Evolutionary conservation across 2,329 filamentous ascomycete species (phyloP).

Genomic region (Podosphaera aphanis): DNA sequence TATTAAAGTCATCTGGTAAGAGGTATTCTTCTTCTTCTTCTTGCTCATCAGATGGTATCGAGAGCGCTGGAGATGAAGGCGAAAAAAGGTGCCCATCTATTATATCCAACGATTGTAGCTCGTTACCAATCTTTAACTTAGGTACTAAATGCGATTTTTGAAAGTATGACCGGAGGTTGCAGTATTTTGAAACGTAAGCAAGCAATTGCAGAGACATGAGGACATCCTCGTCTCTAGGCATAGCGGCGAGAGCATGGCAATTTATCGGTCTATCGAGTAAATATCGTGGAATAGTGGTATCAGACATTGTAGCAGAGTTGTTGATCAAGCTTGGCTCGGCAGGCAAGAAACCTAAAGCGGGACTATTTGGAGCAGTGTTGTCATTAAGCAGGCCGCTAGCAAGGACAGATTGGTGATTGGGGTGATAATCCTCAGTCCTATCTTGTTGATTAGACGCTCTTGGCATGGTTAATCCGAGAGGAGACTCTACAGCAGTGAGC

Average conservation of each 20-base stretch:
- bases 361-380: slow-evolving; percentile 41
- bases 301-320: slow-evolving; percentile 52
- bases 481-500: slow-evolving; percentile 43
- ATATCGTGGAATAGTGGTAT: slow-evolving; percentile 54
- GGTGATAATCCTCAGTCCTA: slow-evolving; percentile 79
- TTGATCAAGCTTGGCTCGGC: slow-evolving; percentile 33
- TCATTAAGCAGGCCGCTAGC: slow-evolving; percentile 66
- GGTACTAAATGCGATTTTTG: slow-evolving; percentile 87
- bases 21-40: slow-evolving; percentile 56
- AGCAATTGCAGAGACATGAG: slow-evolving; percentile 92
- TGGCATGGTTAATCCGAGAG: slow-evolving; percentile 52
- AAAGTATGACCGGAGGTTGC: slow-evolving; percentile 85
- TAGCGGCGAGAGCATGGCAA: slow-evolving; percentile 59
- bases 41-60: slow-evolving; percentile 16
- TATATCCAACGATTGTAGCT: slow-evolving; percentile 58
- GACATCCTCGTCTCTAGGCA: slow-evolving; percentile 93
- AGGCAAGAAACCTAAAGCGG: slow-evolving; percentile 49
- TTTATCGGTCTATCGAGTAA: slow-evolving; percentile 48
- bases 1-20: slow-evolving; percentile 86
- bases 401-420: slow-evolving; percentile 62
- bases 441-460: slow-evolving; percentile 54
- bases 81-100: slow-evolving; percentile 25
- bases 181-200: slow-evolving; percentile 96
- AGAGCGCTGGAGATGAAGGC: slow-evolving; percentile 10
- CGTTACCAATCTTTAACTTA: slow-evolving; percentile 67